Conservation (phyloP, 2,329 filamentous ascomycete genomes). For the Paecilomyces sp. region DNA sequence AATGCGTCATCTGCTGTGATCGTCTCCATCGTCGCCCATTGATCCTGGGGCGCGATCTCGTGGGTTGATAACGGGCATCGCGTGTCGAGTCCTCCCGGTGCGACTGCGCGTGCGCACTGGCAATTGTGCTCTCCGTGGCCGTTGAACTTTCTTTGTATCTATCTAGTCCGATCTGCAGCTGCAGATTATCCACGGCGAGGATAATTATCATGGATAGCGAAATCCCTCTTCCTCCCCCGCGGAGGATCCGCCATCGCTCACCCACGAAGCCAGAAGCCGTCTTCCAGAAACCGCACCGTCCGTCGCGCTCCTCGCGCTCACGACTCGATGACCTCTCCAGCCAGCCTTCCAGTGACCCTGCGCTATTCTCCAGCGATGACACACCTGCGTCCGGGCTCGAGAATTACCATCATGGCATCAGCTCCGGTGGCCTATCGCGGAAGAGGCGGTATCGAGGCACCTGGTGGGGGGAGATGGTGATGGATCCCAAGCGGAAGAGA, state of each 20-base stretch:
- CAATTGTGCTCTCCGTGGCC: background rate
- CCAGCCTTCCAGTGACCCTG: constrained; percentile 37
- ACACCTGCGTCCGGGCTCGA: constrained; percentile 38
- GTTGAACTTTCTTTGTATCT: background rate
- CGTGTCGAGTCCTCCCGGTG: background rate
- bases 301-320: constrained; percentile 11
- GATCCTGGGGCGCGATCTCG: background rate
- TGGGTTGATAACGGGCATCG: background rate
- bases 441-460: constrained; percentile 39
- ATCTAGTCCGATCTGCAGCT: background rate
- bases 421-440: constrained; percentile 12
- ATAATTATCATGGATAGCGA: constrained; percentile 28
- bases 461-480: constrained; percentile 37
- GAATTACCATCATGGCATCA: constrained; percentile 29
- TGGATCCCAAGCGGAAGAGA: constrained; percentile 30
- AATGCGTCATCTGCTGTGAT: background rate
- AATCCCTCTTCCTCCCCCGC: constrained; percentile 31
- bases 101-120: background rate
- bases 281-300: constrained; percentile 16
- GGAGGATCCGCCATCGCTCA: constrained; percentile 27
- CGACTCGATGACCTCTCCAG: constrained; percentile 29
- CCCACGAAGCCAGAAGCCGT: constrained; percentile 10
- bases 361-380: constrained; percentile 42
- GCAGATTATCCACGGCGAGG: background rate
- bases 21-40: background rate